Evolutionary conservation across 345 rosid genomes (phyloP).

Genomic region (Durio zibethinus): DNA sequence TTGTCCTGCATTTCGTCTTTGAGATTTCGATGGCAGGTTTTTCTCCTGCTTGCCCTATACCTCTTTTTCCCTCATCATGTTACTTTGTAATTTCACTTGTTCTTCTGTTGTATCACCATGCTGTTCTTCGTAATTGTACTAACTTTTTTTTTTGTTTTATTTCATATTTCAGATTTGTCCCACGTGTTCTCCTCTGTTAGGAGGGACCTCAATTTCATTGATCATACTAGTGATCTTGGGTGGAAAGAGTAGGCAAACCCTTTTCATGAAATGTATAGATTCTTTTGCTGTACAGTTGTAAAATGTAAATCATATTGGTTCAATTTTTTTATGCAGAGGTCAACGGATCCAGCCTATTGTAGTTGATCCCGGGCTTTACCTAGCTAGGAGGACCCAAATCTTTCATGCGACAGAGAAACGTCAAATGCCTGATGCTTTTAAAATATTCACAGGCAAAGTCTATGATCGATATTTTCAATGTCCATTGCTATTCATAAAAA

Average conservation of each 20-base stretch:
- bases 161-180: slow-evolving; percentile 59
- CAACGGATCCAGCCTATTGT: slow-evolving; percentile 85
- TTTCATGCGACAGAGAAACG: slow-evolving; percentile 85
- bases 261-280: slow-evolving; percentile 1
- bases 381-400: slow-evolving; percentile 83
- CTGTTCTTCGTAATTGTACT: neutral
- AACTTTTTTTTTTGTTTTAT: slow-evolving; percentile 3
- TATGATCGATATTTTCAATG: neutral
- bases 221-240: slow-evolving; percentile 91
- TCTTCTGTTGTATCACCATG: neutral
- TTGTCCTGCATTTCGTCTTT: neutral
- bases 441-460: slow-evolving; percentile 80
- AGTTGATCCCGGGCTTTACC: slow-evolving; percentile 87
- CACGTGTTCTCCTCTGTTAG: slow-evolving; percentile 75
- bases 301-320: slow-evolving; percentile 20
- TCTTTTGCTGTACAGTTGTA: neutral
- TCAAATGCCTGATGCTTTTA: slow-evolving; percentile 74
- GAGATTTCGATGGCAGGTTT: neutral
- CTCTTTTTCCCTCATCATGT: neutral
- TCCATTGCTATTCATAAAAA: neutral
- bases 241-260: slow-evolving; percentile 92
- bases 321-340: slow-evolving; percentile 39
- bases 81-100: neutral
- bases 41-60: neutral
- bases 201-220: slow-evolving; percentile 86